Base-by-base conservation (phyloP, 1,284 basidiomycete species). In the Meira nashicola region DNA sequence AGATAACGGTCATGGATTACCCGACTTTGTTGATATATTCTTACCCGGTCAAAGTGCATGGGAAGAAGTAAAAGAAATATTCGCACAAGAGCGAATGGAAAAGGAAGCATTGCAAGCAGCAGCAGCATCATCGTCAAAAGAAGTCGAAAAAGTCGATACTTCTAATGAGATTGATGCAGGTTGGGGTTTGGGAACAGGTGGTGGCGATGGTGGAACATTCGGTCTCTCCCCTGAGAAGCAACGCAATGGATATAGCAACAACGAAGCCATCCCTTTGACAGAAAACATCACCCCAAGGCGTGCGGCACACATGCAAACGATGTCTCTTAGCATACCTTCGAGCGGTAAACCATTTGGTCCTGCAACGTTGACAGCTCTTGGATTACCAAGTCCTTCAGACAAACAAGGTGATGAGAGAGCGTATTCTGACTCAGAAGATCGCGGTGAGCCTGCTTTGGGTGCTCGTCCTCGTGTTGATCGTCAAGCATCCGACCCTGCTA, bases 11-110 rank as follows among this genome's bases (percentile, higher is more conserved):
- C 14, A 58, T 8, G 68, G 64, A 12, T 53, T 74, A 17, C 72
- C 68, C 15, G 66, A 72, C 50, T 68, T 66, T 9, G 72, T 74
- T 51, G 72, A 74, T 12, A 74, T 74, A 51, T 74, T 72, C 47
- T 63, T 74, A 0, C 72, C 72, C n/a, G 70, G 70, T 3, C 59
- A 65, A 59, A 60, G 55, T 39, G 72, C 70, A 6, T 74, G 72
- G 72, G 68, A 70, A 39, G 68, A 68, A 38, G 67, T 60, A 28
- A 47, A 28, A 23, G 43, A 55, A 17, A 39, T 21, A 12, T 37
- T 53, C 33, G 55, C 12, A 7, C 25, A 6, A 41, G 54, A 55
- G 17, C n/a, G 39, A 25, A 19, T 25, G 38, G 54, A 43, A 46
- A 19, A 25, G 17, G 54, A 55, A 21, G 46, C 17, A 17, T 14